Base-by-base conservation (phyloP, 305 asterid species). In the Stenogyne calaminthoides region DNA sequence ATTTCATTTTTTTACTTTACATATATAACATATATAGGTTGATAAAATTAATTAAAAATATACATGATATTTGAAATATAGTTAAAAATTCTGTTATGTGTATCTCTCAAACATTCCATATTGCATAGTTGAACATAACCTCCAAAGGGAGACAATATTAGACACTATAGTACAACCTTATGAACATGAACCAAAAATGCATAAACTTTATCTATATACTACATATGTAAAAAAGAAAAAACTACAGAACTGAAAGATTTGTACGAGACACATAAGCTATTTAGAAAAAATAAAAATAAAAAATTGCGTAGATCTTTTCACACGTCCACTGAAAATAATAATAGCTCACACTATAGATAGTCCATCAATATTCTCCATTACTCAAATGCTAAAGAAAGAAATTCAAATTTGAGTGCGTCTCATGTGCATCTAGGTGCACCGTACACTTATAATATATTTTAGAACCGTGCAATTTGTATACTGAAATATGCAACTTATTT, bases 221-320 rank as follows among this genome's bases (percentile, higher is more conserved):
- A 2, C 1, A 25, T 25, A 25, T 25, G 2, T 25, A 25, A 25
- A 22, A 22, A 22, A 22, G 25, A 37, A 37, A 39, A 39, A 39
- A 39, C 11, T 8, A 9, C 2, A 37, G 42, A 37, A 37, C 9
- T 37, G 9, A 37, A 37, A 37, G 44, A 39, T 39, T 58, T 58
- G 39, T 0, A 6, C 39, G 5, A 58, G 64, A 58, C 39, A 34
- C 5, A 32, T 32, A n/a, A n/a, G 37, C 37, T 32, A 3, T 5
- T 3, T 4, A 8, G 39, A 34, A 5, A 34, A 34, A 36, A 36
- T 1, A 36, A 36, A 7, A 27, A 58, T 18, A 55, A 69, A 12
- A 55, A 69, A 12, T 7, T 51, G 55, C 40, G 22, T 18, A 69
- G 62, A 70, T 56, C 16, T 39, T 57, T 69, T 29, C 27, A 20